Evolutionary conservation across 768 basidiomycete genomes (phyloP).

Genomic region (Filobasidium wieringae): DNA sequence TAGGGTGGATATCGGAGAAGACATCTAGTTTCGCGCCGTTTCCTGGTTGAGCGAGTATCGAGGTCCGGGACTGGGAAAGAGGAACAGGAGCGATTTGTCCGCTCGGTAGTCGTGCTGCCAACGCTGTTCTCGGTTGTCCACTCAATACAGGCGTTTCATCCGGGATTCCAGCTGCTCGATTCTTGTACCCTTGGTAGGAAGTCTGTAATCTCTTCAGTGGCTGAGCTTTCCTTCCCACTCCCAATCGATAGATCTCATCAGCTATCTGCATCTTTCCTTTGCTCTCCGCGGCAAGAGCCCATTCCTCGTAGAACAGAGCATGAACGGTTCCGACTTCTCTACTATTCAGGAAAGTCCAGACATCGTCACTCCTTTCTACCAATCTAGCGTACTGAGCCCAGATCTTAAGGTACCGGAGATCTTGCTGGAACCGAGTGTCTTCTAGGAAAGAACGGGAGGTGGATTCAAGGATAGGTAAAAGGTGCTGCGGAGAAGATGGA

Average conservation of each 20-base stretch:
- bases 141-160: background rate
- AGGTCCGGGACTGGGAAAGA: background rate
- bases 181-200: constrained; percentile 62
- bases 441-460: constrained; percentile 67
- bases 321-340: constrained; percentile 78
- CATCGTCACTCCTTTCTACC: constrained; percentile 59
- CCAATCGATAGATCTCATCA: constrained; percentile 65
- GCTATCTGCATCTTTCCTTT: constrained; percentile 54
- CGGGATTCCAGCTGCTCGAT: constrained; percentile 1
- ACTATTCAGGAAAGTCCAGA: constrained; percentile 75
- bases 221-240: constrained; percentile 66
- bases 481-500: constrained; percentile 60
- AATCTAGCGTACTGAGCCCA: constrained; percentile 81
- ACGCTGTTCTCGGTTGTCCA: background rate
- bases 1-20: constrained; percentile 29
- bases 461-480: constrained; percentile 70
- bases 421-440: constrained; percentile 66
- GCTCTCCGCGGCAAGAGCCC: constrained; percentile 44
- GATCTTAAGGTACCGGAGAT: constrained; percentile 78
- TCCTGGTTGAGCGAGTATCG: constrained; percentile 4
- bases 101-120: background rate
- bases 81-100: background rate
- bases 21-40: constrained; percentile 37
- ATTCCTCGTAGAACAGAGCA: constrained; percentile 80
- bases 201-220: constrained; percentile 75